Evolutionary conservation across 2,329 filamentous ascomycete species (phyloP), one percentile per base, ranked within the genome.

Genomic region (Ascochyta viciae-villosae): DNA sequence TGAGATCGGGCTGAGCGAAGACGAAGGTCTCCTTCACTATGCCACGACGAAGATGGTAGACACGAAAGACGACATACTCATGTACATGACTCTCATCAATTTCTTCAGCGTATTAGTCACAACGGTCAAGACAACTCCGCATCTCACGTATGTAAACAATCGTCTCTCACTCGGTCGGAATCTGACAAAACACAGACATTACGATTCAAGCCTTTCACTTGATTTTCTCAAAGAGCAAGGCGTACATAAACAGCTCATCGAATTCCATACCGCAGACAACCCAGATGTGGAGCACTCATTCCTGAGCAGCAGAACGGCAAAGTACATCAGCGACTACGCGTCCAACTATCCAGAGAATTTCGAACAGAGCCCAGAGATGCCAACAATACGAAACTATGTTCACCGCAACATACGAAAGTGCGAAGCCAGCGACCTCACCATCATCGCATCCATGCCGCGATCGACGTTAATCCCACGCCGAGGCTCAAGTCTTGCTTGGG

Each of bases 71-170:
- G 85, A 88, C 65, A 78, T 87, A 3, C 73, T 88, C 43, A 84
- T 87, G 82, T 81, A 86, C 60, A 82, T 85, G 74, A 84, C 81
- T 5, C 72, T 86, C 38, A 75, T 87, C 56, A 80, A 84, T 58
- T 87, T 87, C 69, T 85, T 80, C 65, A 77, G 80, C 19, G 79
- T 82, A n/a, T 71, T 87, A 3, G 75, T 87, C 27, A 74, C 75
- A 29, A 77, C 79, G 2, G 74, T 76, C 41, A 74, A 65, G 43
- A 62, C 65, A 0, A 68, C 60, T 10, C 65, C 70, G 13, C 65
- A 72, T 41, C 65, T 72, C 6, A 67, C 67, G 70, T 72, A 67
- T 13, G 69, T 63, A 16, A 4, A n/a, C 4, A 15, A 22, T n/a
- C 12, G 16, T 2, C 6, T 15, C 34, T 16, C 4, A 10, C 15